phyloP scores from a whole-genome alignment of 2,329 filamentous ascomycete species.

The Fusarium heterosporum region DNA sequence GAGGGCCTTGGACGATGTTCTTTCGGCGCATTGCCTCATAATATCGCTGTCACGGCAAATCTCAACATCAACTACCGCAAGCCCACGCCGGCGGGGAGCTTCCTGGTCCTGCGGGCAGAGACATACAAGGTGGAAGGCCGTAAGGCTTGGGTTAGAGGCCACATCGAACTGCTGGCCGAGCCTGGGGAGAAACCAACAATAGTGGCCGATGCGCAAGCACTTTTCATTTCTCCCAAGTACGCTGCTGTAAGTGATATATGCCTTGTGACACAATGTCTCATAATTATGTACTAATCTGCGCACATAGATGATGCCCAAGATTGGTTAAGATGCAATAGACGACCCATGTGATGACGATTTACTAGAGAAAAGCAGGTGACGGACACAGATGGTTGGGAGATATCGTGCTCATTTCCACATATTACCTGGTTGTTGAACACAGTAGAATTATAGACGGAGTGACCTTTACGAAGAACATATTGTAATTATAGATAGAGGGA shows the following conservation, averaged over 20 bases:
- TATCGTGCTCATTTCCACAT: constrained; percentile 11
- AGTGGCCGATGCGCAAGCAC: constrained; percentile 82
- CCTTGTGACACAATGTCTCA: not conserved
- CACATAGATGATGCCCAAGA: constrained; percentile 50
- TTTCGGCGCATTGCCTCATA: constrained; percentile 88
- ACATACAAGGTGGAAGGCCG: constrained; percentile 90
- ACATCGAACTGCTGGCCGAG: constrained; percentile 80
- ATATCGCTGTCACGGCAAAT: constrained; percentile 87
- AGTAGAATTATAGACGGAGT: constrained; percentile 2
- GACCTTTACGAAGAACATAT: constrained; percentile 10
- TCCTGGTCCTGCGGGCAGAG: constrained; percentile 80
- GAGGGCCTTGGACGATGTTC: constrained; percentile 90
- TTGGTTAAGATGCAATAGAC: constrained; percentile 36
- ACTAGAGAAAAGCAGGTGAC: constrained; percentile 33
- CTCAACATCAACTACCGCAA: constrained; percentile 85
- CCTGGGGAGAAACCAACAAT: constrained; percentile 71
- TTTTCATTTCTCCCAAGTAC: constrained; percentile 90
- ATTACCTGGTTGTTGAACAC: constrained; percentile 13
- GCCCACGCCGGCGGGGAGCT: constrained; percentile 80
- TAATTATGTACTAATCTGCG: constrained; percentile 4
- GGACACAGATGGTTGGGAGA: constrained; percentile 18
- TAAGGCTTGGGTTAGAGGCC: constrained; percentile 93
- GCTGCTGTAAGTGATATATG: constrained; percentile 70
- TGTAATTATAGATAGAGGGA: constrained; percentile 27
- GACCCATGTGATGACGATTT: constrained; percentile 20